Base-by-base conservation (phyloP, 179 eudicot species). In the Carnegiea gigantea region DNA sequence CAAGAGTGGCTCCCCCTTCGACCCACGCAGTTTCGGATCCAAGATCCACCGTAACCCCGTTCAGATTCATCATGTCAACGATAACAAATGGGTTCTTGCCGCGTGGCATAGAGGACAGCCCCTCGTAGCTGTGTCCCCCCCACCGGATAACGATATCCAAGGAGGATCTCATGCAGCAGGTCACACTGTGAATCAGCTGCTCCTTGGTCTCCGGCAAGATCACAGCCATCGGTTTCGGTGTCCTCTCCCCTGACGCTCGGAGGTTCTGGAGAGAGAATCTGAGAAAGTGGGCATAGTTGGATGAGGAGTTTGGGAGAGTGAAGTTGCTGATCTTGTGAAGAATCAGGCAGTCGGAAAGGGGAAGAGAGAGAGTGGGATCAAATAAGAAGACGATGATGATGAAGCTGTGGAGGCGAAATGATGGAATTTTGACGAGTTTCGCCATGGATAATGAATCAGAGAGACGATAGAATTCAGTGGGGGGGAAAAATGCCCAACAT, bases 91-190 rank as follows among this genome's bases (percentile, higher is more conserved):
- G 80, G 68, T 80, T 70, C 2, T 81, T 26, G 77, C 77, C 85
- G 82, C 83, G 83, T 85, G 88, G 81, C 21, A 83, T 83, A 0
- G 92, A 89, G 23, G 93, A 93, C n/a, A 90, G 75, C 38, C 93
- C 95, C 76, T 89, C 95, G 64, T 90, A 93, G 78, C 95, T 90
- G 78, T 93, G 95, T 2, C 97, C 97, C 0, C 94, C 93, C 1
- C 88, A 79, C 81, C 97, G 84, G 30, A 93, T 87, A 59, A 85
- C 80, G 14, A 92, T 86, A 57, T 92, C 95, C 2, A 73, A 33
- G 0, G 65, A 73, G 0, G 80, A 78, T 30, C 20, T 40, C 67
- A 84, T 86, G 40, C 89, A 88, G 70, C 93, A 89, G 12, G 80
- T 21, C 9, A 93, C 85, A 70, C 84, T 72, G 75, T 67, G 76